These are phyloP conservation scores for Zygnema circumcarinatum DNA, from an alignment of 139 green algal species.

Conservation along the genomic window DNA sequence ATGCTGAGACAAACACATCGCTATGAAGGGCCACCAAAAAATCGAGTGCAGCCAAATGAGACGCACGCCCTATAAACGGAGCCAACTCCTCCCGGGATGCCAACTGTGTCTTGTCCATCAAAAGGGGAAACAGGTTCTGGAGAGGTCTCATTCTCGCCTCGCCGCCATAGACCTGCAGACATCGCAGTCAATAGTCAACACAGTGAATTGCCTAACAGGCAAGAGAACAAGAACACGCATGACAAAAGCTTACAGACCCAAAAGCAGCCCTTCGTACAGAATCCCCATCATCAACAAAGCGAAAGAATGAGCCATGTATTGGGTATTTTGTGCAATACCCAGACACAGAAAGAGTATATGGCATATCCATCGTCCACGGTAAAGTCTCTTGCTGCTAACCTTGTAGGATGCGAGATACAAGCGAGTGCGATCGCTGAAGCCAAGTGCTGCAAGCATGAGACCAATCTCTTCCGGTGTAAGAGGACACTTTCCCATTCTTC, in stretches of 20 bases:
- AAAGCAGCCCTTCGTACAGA: too few relatives aligned
- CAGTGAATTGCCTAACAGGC: too few relatives aligned
- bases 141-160: conserved; percentile 44
- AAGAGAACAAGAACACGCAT: too few relatives aligned
- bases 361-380: too few relatives aligned
- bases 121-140: conserved; percentile 35
- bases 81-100: conserved; percentile 41
- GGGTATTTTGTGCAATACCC: too few relatives aligned
- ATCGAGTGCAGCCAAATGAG: conserved; percentile 51
- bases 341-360: too few relatives aligned
- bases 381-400: conserved; percentile 22
- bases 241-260: too few relatives aligned
- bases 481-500: conserved; percentile 49
- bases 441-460: conserved; percentile 48
- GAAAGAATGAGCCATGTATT: too few relatives aligned
- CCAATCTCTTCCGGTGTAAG: conserved; percentile 55
- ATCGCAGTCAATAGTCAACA: too few relatives aligned
- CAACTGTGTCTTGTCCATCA: conserved; percentile 50
- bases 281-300: too few relatives aligned
- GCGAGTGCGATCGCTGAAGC: conserved; percentile 24
- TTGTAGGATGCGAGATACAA: conserved; percentile 51
- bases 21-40: conserved; percentile 43
- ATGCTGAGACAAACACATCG: conserved; percentile 54
- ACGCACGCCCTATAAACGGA: conserved; percentile 37
- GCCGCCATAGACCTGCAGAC: conserved; percentile 53